These are phyloP conservation scores for Scleromitrula shiraiana DNA, from an alignment of 2,329 filamentous ascomycete genomes.

Conservation along the genomic window DNA sequence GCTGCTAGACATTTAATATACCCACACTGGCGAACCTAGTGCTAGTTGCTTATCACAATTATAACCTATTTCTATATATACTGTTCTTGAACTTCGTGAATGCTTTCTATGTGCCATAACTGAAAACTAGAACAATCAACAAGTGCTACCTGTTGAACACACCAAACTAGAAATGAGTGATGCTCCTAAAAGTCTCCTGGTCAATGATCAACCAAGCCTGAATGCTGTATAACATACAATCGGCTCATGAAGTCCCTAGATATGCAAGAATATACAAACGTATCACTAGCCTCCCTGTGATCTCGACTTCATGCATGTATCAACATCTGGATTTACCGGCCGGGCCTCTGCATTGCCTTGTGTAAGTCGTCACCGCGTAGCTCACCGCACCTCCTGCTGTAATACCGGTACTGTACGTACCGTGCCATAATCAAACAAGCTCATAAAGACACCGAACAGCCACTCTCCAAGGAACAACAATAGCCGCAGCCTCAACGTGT, in stretches of 20 bases:
- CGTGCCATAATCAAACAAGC: too few species aligned
- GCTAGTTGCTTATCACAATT: slow-evolving; percentile 7
- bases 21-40: slow-evolving; percentile 1
- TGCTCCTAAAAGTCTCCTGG: too few species aligned
- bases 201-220: too few species aligned
- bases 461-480: neutral
- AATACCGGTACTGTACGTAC: too few species aligned
- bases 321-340: slow-evolving; percentile 1
- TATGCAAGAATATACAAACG: slow-evolving; percentile 4
- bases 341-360: slow-evolving; percentile 5
- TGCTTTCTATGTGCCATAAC: too few species aligned
- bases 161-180: too few species aligned
- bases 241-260: too few species aligned
- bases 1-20: slow-evolving; percentile 1
- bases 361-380: neutral
- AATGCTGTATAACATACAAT: too few species aligned
- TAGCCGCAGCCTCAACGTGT: neutral
- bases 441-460: neutral
- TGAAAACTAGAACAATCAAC: too few species aligned
- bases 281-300: slow-evolving; percentile 1
- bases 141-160: too few species aligned
- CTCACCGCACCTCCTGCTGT: too few species aligned
- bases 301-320: slow-evolving; percentile 5
- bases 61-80: neutral
- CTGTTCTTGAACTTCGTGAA: too few species aligned